Evolutionary conservation across 805 yeast genomes (phyloP), one percentile per base, ranked within the genome.

Genomic region (Dipodascopsis uninucleata): DNA sequence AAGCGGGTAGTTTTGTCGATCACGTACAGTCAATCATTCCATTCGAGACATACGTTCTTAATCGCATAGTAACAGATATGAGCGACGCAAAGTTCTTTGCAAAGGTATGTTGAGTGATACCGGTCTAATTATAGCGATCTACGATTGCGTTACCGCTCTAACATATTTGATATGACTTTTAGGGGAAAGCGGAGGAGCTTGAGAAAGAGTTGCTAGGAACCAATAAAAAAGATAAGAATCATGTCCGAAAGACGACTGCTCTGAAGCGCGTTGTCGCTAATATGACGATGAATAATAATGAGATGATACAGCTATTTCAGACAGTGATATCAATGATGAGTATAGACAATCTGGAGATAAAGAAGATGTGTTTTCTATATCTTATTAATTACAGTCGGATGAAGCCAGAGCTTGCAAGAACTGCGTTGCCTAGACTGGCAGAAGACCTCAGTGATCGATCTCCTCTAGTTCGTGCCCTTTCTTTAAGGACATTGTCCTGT

Each of bases 201-300:
- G 44, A 49, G 18, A 14, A 29, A 10, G 55, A 50, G 38, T 41
- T 50, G 16, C 24, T 25, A 9, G n/a, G n/a, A n/a, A 43, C 57
- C 14, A 68, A 65, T 35, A 63, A 59, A 37, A 54, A 55, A 36
- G 71, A 68, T 54, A 63, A 61, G 49, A 62, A 65, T 39, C 43
- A 57, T 42, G 58, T 56, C 41, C 54, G 57, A 26, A 67, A 65
- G 43, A 77, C 74, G 55, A 65, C 68, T 8, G 73, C 80, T 1
- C 61, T 90, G 58, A 81, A 81, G 62, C 84, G 83, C 58, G 75
- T 87, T 22, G 71, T 89, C 5, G 90, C 95, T 33, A 89, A 88
- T 63, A 74, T 87, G 64, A 82, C 94, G 4, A 72, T 87, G 65
- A 87, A 88, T 39, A 86, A 85, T 62, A 74, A 74, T 44, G 96